phyloP scores from a whole-genome alignment of 306 rosid genomes.

The Boehmeria nivea region DNA sequence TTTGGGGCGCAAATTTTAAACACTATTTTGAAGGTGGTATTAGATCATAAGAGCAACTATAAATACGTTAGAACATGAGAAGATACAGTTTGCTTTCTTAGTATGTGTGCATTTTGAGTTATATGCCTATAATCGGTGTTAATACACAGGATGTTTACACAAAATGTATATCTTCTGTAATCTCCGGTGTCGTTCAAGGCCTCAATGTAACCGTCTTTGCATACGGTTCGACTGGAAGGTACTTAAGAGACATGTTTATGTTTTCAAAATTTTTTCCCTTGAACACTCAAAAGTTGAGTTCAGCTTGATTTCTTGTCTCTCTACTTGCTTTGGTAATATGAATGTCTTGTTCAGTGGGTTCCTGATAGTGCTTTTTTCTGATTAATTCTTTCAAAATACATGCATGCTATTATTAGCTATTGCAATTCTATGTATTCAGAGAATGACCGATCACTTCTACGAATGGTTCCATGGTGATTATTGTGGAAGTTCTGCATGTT shows the following conservation, averaged over 20 bases:
- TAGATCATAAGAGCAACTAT: too few species aligned
- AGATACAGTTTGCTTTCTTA: neutral
- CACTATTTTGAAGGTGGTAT: neutral
- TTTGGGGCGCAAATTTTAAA: neutral
- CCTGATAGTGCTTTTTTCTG: too few species aligned
- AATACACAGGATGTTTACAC: constrained; percentile 49
- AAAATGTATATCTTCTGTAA: constrained; percentile 41
- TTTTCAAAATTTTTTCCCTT: neutral
- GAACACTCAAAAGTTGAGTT: neutral
- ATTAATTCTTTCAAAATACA: too few species aligned
- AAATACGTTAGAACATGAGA: neutral
- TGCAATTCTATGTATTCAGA: too few species aligned
- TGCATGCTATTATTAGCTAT: too few species aligned
- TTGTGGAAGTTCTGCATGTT: too few species aligned
- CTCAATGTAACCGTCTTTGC: constrained; percentile 63
- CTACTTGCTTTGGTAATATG: neutral
- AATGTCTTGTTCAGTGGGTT: neutral
- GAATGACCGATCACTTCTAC: too few species aligned
- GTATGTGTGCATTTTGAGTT: neutral
- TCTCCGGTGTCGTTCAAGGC: constrained; percentile 55
- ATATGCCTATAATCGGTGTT: constrained; percentile 1
- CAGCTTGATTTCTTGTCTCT: neutral
- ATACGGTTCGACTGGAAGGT: constrained; percentile 69
- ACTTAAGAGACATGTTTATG: constrained; percentile 8
- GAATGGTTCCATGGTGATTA: too few species aligned